A percentile compares a stretch with the other conserved stretches of the same genome.
Evolutionary conservation across 768 basidiomycete species (phyloP).

Genomic region (Vishniacozyma victoriae): DNA sequence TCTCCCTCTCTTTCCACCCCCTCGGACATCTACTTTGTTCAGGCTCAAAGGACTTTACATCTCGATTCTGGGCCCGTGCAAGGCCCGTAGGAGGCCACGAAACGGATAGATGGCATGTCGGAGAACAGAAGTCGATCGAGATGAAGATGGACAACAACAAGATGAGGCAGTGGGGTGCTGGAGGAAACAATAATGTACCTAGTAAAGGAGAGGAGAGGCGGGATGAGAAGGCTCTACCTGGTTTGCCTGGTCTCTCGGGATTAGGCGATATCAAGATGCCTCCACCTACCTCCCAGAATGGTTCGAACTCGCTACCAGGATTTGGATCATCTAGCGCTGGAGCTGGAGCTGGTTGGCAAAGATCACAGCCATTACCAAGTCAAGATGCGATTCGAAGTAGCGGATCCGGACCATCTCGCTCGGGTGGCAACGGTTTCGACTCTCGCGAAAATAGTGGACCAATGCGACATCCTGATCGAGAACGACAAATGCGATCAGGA

Average conservation of each 20-base stretch:
- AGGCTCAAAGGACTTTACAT: conserved; percentile 97
- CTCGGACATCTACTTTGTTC: conserved; percentile 89
- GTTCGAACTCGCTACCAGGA: background rate
- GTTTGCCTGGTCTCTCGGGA: conserved; percentile 14
- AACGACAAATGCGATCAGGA: background rate
- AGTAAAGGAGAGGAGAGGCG: background rate
- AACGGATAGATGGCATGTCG: conserved; percentile 43
- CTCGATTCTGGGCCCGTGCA: conserved; percentile 89
- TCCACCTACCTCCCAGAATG: background rate
- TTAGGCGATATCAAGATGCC: background rate
- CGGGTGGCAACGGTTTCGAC: background rate
- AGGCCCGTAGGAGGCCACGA: conserved; percentile 43
- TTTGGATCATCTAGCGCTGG: background rate
- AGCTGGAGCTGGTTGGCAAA: conserved; percentile 8
- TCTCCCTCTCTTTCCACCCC: conserved; percentile 91
- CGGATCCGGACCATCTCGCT: background rate
- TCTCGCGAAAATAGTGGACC: conserved; percentile 10
- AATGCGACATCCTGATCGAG: background rate
- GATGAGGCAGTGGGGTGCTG: conserved; percentile 1
- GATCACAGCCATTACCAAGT: conserved; percentile 49
- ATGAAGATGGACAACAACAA: conserved; percentile 14
- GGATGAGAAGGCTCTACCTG: conserved; percentile 1
- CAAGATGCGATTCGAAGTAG: conserved; percentile 53
- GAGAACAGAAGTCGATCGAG: conserved; percentile 29
- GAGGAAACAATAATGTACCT: background rate